A percentile compares a stretch with the other conserved stretches of the same genome.
phyloP scores from a whole-genome alignment of 352 stramenopile species.

The Phytopythium oedochilum region DNA sequence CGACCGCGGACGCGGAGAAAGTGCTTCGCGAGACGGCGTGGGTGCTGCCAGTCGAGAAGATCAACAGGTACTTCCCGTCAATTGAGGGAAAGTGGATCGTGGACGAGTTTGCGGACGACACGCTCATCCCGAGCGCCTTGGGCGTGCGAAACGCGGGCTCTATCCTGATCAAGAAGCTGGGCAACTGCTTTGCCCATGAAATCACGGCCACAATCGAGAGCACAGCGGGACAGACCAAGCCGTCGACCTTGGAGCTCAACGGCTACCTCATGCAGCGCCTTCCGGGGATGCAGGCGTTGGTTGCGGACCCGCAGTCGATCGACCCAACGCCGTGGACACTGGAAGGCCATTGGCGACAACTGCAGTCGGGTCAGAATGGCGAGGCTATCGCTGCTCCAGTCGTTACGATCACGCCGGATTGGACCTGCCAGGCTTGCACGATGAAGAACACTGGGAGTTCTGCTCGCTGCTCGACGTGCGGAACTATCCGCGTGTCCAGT shows the following conservation, averaged over 20 bases:
- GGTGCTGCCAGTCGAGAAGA: constrained; percentile 35
- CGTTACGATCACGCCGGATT: constrained; percentile 26
- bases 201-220: constrained; percentile 50
- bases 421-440: constrained; percentile 71
- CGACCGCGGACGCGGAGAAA: constrained; percentile 30
- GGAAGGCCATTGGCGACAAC: constrained; percentile 76
- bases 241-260: constrained; percentile 50
- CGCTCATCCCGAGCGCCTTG: constrained; percentile 26
- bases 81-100: constrained; percentile 78
- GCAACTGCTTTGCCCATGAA: constrained; percentile 59
- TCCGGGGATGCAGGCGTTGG: constrained; percentile 41
- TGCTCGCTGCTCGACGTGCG: constrained; percentile 69
- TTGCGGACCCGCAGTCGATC: constrained; percentile 23
- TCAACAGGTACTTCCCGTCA: constrained; percentile 45
- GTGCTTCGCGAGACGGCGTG: constrained; percentile 54
- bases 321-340: constrained; percentile 34
- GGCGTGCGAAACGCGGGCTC: constrained; percentile 60
- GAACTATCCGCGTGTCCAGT: constrained; percentile 43
- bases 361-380: constrained; percentile 21
- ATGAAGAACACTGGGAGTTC: constrained; percentile 64
- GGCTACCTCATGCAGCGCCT: constrained; percentile 53
- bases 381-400: constrained; percentile 10
- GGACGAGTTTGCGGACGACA: constrained; percentile 70
- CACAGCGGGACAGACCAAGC: constrained; percentile 24
- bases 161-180: constrained; percentile 48